Base-by-base conservation (phyloP, 805 yeast genomes). In the Candida parachauliodes region DNA sequence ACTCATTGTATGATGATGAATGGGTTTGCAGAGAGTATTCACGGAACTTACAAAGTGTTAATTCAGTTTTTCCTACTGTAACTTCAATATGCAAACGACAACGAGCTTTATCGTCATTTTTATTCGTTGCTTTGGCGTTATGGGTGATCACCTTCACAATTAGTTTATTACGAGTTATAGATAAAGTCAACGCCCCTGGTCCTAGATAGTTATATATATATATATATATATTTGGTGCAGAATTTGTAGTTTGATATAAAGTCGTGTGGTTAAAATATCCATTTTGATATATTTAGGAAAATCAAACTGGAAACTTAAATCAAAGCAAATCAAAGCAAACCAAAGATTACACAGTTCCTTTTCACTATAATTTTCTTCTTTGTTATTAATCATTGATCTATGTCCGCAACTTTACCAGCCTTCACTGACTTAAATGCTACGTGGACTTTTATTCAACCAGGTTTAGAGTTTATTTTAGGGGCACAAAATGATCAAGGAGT, bases 141-240 rank as follows among this genome's bases (percentile, higher is more conserved):
- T 91, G 97, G 97, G 87, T 93, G 27, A 56, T 81, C 16, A 83
- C 96, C 0, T 89, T 89, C 47, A 75, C 91, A 8, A 76, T 91
- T 34, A 83, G 95, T 57, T 80, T 88, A 8, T 69, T 86, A 43
- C 70, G 96, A 44, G 88, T 89, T 28, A 88, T 89, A 4, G 87
- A 82, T 45, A 72, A 77, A 55, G 87, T 77, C 5, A 26, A 35
- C 4, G 31, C 34, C 8, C 23, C 43, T 6, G 40, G 41, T 10
- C 34, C 40, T 8, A 26, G 35, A 26, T 21, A 31, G 18, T 17
- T 28, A 7, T 14, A n/a, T 28, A 28, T 9, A 22, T 22, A 22
- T 22, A 22, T 12, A 19, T 9, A 32, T 8, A 32, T 32, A 32
- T 14, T 18, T 30, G 21, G n/a, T n/a, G n/a, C n/a, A n/a, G n/a